Conservation (phyloP, 2,329 filamentous ascomycete genomes). For the Ilyonectria sp. region DNA sequence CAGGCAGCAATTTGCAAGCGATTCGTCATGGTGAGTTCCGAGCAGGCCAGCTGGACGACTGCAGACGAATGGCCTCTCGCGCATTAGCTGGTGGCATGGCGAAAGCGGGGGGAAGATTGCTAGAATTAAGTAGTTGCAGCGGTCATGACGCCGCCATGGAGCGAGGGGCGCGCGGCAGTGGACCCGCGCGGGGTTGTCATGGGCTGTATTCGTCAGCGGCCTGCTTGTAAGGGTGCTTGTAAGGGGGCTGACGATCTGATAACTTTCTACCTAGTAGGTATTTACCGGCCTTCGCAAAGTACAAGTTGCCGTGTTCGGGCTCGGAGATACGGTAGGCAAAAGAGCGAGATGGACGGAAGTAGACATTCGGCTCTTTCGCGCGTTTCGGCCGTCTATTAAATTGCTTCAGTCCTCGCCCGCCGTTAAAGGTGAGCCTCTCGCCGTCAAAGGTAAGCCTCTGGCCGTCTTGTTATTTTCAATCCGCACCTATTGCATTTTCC, state of each 20-base stretch:
- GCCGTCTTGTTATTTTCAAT: conserved; percentile 32
- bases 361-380: background rate
- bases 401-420: conserved; percentile 21
- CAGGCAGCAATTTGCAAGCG: conserved; percentile 22
- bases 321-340: conserved; percentile 35
- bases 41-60: background rate
- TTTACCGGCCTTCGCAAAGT: background rate
- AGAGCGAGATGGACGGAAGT: conserved; percentile 3
- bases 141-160: conserved; percentile 16
- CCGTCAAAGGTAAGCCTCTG: background rate
- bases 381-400: background rate
- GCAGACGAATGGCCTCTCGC: background rate
- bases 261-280: background rate
- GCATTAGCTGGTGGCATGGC: background rate
- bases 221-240: background rate
- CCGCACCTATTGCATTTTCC: conserved; percentile 23
- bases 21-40: conserved; percentile 5
- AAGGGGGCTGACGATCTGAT: background rate
- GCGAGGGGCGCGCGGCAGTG: conserved; percentile 1
- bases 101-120: background rate
- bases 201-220: background rate
- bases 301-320: conserved; percentile 6
- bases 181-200: background rate
- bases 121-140: background rate
- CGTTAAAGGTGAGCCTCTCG: background rate